phyloP scores from a whole-genome alignment of 1,139 yeast species.

The Hansenula anomala region DNA sequence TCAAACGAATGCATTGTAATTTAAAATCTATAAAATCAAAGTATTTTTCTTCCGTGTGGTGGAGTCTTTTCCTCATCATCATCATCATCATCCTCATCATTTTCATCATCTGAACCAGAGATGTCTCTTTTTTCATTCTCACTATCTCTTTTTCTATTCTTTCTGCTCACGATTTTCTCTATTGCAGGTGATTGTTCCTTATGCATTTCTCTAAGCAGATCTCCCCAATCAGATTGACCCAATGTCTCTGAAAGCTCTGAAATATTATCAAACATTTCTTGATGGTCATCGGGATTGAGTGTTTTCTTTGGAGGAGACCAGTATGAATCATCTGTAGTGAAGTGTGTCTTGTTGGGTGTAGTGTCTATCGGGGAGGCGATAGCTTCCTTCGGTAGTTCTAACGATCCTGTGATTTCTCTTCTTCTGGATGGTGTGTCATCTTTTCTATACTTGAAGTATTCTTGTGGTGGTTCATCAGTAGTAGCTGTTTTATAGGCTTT shows the following conservation, averaged over 20 bases:
- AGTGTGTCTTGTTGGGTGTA: constrained; percentile 1
- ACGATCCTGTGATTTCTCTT: constrained; percentile 1
- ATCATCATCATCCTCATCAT: background rate
- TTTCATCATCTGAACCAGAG: background rate
- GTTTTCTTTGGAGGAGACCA: constrained; percentile 11
- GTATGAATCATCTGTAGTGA: constrained; percentile 6
- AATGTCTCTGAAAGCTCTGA: constrained; percentile 13
- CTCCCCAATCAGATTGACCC: constrained; percentile 17
- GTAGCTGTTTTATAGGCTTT: background rate
- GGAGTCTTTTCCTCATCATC: background rate
- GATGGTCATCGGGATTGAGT: background rate
- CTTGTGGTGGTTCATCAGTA: background rate
- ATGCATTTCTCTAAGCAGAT: background rate
- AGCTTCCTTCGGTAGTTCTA: constrained; percentile 1
- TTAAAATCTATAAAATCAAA: background rate
- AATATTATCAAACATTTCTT: constrained; percentile 8
- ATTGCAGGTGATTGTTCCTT: background rate
- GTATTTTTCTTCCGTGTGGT: background rate
- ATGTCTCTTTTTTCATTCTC: constrained; percentile 6
- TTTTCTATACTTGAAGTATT: background rate
- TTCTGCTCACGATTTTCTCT: background rate
- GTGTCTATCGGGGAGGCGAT: background rate
- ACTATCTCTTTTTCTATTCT: background rate
- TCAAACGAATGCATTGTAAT: too few species aligned
- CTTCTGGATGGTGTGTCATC: background rate